phyloP scores from a whole-genome alignment of 1,139 yeast genomes.

The Yamadazyma jaroonii region DNA sequence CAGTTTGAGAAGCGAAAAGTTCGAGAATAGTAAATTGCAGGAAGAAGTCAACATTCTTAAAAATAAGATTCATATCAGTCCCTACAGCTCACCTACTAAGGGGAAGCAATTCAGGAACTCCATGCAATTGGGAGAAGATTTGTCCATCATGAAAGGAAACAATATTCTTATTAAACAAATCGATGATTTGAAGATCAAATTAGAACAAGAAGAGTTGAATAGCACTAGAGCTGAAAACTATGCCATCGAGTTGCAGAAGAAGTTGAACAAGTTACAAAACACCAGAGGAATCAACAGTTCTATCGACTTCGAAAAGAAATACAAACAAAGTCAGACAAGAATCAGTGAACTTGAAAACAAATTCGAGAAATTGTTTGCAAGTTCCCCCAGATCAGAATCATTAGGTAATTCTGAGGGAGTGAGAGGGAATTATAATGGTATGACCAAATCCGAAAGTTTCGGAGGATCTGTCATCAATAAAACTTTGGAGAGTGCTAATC shows the following conservation, averaged over 20 bases:
- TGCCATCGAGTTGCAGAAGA: slow-evolving; percentile 47
- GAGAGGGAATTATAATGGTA: background rate
- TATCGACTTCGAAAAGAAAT: slow-evolving; percentile 38
- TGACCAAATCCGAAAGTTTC: slow-evolving; percentile 37
- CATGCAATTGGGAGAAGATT: slow-evolving; percentile 34
- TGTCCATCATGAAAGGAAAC: slow-evolving; percentile 18
- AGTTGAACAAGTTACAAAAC: slow-evolving; percentile 41
- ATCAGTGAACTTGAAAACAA: slow-evolving; percentile 34
- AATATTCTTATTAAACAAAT: slow-evolving; percentile 31
- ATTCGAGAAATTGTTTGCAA: slow-evolving; percentile 23
- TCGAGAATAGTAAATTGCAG: slow-evolving; percentile 52
- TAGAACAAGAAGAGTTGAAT: slow-evolving; percentile 43
- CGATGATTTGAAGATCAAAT: slow-evolving; percentile 31
- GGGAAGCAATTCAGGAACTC: slow-evolving; percentile 24
- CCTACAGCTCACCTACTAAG: slow-evolving; percentile 24
- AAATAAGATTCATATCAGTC: slow-evolving; percentile 28
- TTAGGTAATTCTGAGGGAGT: slow-evolving; percentile 6
- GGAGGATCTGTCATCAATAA: slow-evolving; percentile 30
- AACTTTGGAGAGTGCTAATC: slow-evolving; percentile 30
- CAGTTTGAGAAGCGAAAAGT: slow-evolving; percentile 46
- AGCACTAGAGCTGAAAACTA: slow-evolving; percentile 45
- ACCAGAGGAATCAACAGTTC: slow-evolving; percentile 36
- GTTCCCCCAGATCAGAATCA: slow-evolving; percentile 10
- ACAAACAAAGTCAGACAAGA: slow-evolving; percentile 34
- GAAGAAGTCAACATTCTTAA: slow-evolving; percentile 61